Evolutionary conservation across 2,329 filamentous ascomycete species (phyloP).

Genomic region (Magnaporthiopsis rhizophila): DNA sequence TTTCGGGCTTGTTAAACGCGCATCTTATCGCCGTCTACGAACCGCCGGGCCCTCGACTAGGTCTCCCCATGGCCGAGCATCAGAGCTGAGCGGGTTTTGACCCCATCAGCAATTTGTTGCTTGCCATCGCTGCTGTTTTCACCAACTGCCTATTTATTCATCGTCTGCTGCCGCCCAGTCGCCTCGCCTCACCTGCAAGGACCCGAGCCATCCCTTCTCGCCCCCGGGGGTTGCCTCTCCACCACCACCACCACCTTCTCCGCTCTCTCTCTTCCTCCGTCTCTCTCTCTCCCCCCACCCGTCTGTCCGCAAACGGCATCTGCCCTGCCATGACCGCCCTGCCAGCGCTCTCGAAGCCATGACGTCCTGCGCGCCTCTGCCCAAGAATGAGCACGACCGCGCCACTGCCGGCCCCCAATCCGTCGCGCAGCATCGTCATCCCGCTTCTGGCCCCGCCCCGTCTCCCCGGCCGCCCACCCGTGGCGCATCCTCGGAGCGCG

Average conservation of each 20-base stretch:
- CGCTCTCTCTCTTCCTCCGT: neutral
- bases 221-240: neutral
- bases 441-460: conserved; percentile 6
- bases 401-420: conserved; percentile 10
- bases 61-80: neutral
- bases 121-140: neutral
- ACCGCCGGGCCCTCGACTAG: neutral
- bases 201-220: neutral
- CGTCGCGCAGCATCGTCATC: neutral
- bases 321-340: conserved; percentile 23
- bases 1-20: too few relatives aligned
- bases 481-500: conserved; percentile 10
- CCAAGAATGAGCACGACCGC: conserved; percentile 20
- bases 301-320: neutral
- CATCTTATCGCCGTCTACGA: neutral
- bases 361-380: conserved; percentile 32
- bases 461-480: conserved; percentile 9
- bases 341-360: conserved; percentile 29
- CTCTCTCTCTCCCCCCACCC: too few relatives aligned
- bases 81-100: neutral
- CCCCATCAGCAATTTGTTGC: neutral
- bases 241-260: neutral
- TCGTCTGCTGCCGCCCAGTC: neutral
- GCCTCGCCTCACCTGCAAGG: neutral
- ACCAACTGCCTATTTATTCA: neutral